phyloP scores from a whole-genome alignment of 2,329 filamentous ascomycete species.

The Zymoseptoria brevis region DNA sequence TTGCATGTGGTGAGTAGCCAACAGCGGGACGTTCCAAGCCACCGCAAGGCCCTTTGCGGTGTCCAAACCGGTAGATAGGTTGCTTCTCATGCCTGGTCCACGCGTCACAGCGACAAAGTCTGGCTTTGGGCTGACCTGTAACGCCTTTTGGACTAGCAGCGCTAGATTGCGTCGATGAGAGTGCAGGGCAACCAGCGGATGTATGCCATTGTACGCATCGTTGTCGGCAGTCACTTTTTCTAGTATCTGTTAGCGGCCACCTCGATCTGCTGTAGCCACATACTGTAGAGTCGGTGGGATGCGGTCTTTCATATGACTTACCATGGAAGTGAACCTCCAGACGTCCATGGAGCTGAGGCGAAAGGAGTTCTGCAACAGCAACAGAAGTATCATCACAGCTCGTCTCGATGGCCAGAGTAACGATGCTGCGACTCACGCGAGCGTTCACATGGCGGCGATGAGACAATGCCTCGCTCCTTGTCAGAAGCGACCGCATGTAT shows the following conservation, averaged over 20 bases:
- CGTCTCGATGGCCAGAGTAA: constrained; percentile 66
- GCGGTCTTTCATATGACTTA: background rate
- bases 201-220: constrained; percentile 64
- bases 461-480: background rate
- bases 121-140: constrained; percentile 38
- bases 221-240: constrained; percentile 76
- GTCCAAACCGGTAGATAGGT: constrained; percentile 69
- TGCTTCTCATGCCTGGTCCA: constrained; percentile 79
- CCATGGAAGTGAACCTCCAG: constrained; percentile 54
- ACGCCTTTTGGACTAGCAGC: constrained; percentile 56
- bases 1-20: constrained; percentile 96
- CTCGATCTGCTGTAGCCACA: too few species aligned
- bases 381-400: constrained; percentile 93
- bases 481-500: background rate
- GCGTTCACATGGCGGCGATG: background rate
- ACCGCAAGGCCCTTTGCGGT: constrained; percentile 79
- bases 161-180: constrained; percentile 69
- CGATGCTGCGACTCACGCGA: constrained; percentile 23
- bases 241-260: background rate
- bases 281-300: too few species aligned
- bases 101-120: constrained; percentile 86
- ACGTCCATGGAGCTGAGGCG: background rate
- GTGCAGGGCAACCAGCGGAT: constrained; percentile 65
- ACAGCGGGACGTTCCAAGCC: constrained; percentile 72
- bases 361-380: constrained; percentile 51